phyloP scores from a whole-genome alignment of 257 asterid species.

The Ballota nigra region DNA sequence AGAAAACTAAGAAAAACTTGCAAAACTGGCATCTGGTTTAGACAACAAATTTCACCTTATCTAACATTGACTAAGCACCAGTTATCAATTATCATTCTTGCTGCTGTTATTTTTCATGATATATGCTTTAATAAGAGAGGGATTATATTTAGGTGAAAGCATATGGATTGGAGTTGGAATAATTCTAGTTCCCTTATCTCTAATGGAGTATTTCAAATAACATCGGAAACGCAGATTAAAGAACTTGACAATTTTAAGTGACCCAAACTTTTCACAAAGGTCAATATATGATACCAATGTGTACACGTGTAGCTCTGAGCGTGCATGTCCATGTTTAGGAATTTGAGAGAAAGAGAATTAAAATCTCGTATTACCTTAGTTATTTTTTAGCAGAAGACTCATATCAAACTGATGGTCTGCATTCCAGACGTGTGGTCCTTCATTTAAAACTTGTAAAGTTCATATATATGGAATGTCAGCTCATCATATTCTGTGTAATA shows the following conservation, averaged over 20 bases:
- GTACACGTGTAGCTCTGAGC: neutral
- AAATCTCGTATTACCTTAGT: slow-evolving; percentile 3
- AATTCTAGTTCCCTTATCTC: slow-evolving; percentile 23
- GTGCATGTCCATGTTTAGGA: neutral
- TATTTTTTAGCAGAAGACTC: slow-evolving; percentile 15
- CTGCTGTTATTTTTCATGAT: slow-evolving; percentile 13
- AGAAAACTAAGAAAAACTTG: slow-evolving; percentile 1
- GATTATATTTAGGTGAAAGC: slow-evolving; percentile 23
- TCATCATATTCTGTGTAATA: slow-evolving; percentile 16
- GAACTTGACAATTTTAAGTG: slow-evolving; percentile 10
- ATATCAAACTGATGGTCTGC: slow-evolving; percentile 17
- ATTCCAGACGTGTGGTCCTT: slow-evolving; percentile 20
- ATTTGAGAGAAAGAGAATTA: neutral
- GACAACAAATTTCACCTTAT: neutral
- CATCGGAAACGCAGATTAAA: slow-evolving; percentile 11
- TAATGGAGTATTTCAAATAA: slow-evolving; percentile 22
- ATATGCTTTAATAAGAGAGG: slow-evolving; percentile 18
- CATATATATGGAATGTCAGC: neutral
- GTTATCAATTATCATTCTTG: neutral
- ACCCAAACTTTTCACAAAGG: slow-evolving; percentile 15
- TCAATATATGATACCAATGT: slow-evolving; percentile 4
- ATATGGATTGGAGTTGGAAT: slow-evolving; percentile 24
- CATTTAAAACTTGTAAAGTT: slow-evolving; percentile 3
- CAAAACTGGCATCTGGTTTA: slow-evolving; percentile 7
- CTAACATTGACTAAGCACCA: slow-evolving; percentile 1